Evolutionary conservation across 2,329 filamentous ascomycete genomes (phyloP).

Genomic region (Amylocarpus encephaloides): DNA sequence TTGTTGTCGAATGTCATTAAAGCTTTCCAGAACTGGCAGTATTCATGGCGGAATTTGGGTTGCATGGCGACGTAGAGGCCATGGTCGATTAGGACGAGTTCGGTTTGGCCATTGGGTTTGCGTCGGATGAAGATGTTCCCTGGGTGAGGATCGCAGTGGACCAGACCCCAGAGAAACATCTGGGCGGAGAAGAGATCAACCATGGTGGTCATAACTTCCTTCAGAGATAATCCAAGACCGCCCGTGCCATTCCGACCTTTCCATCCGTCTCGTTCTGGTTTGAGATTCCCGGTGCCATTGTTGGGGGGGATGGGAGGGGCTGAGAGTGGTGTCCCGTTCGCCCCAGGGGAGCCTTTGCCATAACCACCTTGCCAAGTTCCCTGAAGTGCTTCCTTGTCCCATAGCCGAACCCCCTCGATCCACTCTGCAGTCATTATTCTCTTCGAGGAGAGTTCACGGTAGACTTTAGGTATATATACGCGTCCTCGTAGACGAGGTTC

Average conservation of each 20-base stretch:
- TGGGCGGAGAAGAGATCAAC: slow-evolving; percentile 94
- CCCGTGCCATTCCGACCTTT: slow-evolving; percentile 64
- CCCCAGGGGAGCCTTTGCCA: slow-evolving; percentile 71
- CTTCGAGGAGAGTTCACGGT: slow-evolving; percentile 73
- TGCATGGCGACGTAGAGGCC: slow-evolving; percentile 92
- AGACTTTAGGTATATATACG: slow-evolving; percentile 84
- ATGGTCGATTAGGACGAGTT: slow-evolving; percentile 95
- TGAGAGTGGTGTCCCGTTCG: slow-evolving; percentile 56
- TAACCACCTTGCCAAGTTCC: slow-evolving; percentile 72
- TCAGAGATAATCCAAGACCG: slow-evolving; percentile 74
- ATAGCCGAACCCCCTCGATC: slow-evolving; percentile 90
- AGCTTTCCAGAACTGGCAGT: slow-evolving; percentile 86
- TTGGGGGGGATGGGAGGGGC: slow-evolving; percentile 34
- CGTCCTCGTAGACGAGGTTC: slow-evolving; percentile 71
- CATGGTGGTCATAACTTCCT: slow-evolving; percentile 94
- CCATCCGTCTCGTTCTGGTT: slow-evolving; percentile 77
- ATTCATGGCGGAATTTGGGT: slow-evolving; percentile 76
- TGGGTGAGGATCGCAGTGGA: slow-evolving; percentile 95
- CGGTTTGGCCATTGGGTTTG: slow-evolving; percentile 70
- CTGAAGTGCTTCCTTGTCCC: slow-evolving; percentile 81
- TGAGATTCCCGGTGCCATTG: slow-evolving; percentile 55
- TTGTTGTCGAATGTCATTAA: slow-evolving; percentile 90
- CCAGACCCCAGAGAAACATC: slow-evolving; percentile 93
- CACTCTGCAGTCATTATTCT: slow-evolving; percentile 92
- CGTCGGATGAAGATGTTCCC: slow-evolving; percentile 96